Evolutionary conservation across 148 eudicot genomes (phyloP), one percentile per base, ranked within the genome.

Genomic region (Rhododendron ferrugineum): DNA sequence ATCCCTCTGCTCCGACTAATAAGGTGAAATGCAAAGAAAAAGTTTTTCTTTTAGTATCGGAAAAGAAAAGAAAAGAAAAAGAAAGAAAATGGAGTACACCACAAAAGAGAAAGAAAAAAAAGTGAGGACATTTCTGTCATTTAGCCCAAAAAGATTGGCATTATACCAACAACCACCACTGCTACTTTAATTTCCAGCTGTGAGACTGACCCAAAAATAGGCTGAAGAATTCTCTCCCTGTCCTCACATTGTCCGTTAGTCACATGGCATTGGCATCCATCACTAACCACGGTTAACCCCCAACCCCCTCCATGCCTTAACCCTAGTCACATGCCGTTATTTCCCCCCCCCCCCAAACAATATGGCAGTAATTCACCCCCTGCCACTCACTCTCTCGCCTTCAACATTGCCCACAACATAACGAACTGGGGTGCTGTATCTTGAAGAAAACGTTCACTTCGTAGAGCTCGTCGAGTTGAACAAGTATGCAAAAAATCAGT

Each of bases 221-320:
- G 46, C 8, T 37, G 28, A 40, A 32, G 60, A 54, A 5, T 18
- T 3, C 20, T 26, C 18, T 23, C 23, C 42, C 78, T 56, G 62
- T 7, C 68, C 30, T 23, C 3, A 1, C 28, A 22, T 42, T 4
- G 9, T 7, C 84, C 32, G 6, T 1, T 37, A 6, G 37, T 37
- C 52, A 30, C 77, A 26, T 64, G 36, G 70, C 62, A 70, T 70
- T 70, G 36, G 70, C 62, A 47, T 70, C 78, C 78, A 28, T 14
- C 30, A 70, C 79, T 72, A 49, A 89, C 90, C 86, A 37, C 64
- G 34, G 82, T 89, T 56, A 82, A 82, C 6, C 20, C 16, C 54
- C 58, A 9, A n/a, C 78, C 60, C 68, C 46, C 32, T 2, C 82
- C 58, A 60, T 58, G 2, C 52, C 23, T 0, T 52, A 50, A 28